These are phyloP conservation scores for Neocallimastix lanati DNA, from an alignment of 192 early-diverging fungal species.

Conservation along the genomic window DNA sequence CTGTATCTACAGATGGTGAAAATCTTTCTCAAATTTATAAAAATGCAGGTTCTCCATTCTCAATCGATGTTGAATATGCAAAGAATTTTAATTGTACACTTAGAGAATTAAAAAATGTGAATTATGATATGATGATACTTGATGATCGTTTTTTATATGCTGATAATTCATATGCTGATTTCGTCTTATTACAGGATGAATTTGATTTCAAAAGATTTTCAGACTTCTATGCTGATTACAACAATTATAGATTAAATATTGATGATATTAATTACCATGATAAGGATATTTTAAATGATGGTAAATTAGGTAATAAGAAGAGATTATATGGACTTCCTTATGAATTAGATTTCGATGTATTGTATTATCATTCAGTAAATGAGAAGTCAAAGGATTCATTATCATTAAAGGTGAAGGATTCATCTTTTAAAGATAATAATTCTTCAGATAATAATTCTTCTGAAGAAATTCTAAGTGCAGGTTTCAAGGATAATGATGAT, in stretches of 20 bases:
- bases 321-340: too few species aligned
- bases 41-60: not conserved
- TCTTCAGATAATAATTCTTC: too few species aligned
- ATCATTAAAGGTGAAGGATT: too few species aligned
- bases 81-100: not conserved
- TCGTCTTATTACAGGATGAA: not conserved
- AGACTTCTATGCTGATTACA: not conserved
- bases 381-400: too few species aligned
- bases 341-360: too few species aligned
- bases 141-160: not conserved
- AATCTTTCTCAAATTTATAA: not conserved
- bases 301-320: too few species aligned
- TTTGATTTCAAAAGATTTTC: not conserved
- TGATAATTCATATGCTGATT: not conserved
- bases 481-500: too few species aligned
- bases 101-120: not conserved
- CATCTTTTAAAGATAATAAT: too few species aligned
- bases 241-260: not conserved
- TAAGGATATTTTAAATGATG: not conserved
- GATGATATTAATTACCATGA: not conserved
- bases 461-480: too few species aligned
- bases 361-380: too few species aligned
- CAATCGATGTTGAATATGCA: not conserved
- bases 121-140: not conserved
- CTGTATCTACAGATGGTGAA: not conserved